These are phyloP conservation scores for Miscanthus lutarioriparius DNA, from an alignment of 176 grass and related monocot genomes.

Conservation along the genomic window DNA sequence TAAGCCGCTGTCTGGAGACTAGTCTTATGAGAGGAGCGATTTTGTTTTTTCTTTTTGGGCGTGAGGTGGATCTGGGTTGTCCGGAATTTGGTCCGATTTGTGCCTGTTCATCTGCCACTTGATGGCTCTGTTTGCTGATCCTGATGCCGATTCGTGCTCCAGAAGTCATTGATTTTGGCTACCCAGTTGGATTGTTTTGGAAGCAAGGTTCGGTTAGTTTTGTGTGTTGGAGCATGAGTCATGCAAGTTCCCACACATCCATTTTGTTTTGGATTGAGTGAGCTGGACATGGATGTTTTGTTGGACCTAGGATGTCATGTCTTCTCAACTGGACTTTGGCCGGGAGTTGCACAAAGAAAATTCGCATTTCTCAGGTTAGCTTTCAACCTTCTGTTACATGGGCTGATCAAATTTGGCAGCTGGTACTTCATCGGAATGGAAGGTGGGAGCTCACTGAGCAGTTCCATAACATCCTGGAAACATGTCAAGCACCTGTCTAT, in stretches of 20 bases:
- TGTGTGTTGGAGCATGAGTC: neutral
- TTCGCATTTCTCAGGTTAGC: neutral
- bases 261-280: conserved; percentile 10
- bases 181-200: neutral
- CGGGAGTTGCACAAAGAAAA: neutral
- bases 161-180: neutral
- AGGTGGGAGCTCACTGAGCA: neutral
- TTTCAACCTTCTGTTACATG: neutral
- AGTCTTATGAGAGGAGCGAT: neutral
- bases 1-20: neutral
- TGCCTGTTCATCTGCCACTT: neutral
- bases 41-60: neutral
- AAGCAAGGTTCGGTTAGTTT: neutral
- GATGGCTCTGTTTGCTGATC: conserved; percentile 2
- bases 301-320: neutral
- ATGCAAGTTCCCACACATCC: neutral
- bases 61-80: conserved; percentile 30
- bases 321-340: conserved; percentile 14
- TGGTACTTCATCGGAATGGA: neutral
- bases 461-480: neutral
- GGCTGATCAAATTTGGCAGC: neutral
- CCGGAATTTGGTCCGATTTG: neutral
- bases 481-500: neutral
- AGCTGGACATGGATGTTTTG: conserved; percentile 31
- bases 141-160: neutral